These are phyloP conservation scores for Setaria viridis DNA, from an alignment of 202 grass and related monocot genomes.

Conservation along the genomic window DNA sequence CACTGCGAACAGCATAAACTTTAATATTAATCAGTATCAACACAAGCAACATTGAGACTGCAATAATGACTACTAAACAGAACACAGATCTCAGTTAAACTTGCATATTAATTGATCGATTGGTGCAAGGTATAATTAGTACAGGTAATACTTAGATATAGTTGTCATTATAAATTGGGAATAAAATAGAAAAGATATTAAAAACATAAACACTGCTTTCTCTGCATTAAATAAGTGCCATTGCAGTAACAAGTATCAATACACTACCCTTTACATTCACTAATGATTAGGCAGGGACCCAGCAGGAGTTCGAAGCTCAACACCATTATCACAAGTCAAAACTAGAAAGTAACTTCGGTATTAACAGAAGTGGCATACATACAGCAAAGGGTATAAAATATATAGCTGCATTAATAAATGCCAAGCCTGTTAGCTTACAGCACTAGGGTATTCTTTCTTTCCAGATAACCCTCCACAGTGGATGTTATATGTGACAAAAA, in stretches of 20 bases:
- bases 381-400: neutral
- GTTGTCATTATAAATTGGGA: neutral
- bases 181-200: neutral
- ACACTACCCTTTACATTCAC: neutral
- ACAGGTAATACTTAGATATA: neutral
- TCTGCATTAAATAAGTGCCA: neutral
- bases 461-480: neutral
- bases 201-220: neutral
- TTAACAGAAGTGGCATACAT: conserved; percentile 6
- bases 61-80: neutral
- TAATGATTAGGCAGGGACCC: neutral
- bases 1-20: neutral
- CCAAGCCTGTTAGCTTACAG: neutral
- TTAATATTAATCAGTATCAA: neutral
- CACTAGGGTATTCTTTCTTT: neutral
- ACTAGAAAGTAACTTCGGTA: neutral
- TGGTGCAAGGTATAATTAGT: neutral
- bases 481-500: neutral
- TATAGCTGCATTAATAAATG: neutral
- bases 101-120: neutral
- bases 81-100: neutral
- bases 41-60: neutral
- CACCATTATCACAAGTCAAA: neutral
- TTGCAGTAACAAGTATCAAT: neutral
- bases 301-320: neutral